Evolutionary conservation across 352 stramenopile species (phyloP), one percentile per base, ranked within the genome.

Genomic region (Phytophthora hybrid): DNA sequence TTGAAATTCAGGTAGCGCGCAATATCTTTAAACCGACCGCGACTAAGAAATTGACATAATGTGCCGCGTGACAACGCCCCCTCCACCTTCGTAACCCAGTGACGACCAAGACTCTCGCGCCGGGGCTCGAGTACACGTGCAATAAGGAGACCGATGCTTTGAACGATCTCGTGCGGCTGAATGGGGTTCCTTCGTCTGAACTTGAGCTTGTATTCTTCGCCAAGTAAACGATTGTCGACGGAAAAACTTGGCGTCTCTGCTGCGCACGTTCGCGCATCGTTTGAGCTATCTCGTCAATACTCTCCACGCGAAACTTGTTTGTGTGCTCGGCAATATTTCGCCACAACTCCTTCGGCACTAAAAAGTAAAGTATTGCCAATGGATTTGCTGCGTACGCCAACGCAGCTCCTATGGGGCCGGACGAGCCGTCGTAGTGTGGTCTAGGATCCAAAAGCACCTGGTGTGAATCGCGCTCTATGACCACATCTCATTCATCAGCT

Each of bases 1-100:
- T 69, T 57, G 53, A 63, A 69, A 31, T 69, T 52, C 1, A 69
- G 11, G 11, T 16, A 69, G 1, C 21, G 34, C 10, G 53, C 26
- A 11, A 69, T 69, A 5, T 69, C 62, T 3, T 69, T 34, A 4
- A 68, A 60, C 0, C 44, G 49, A 34, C 47, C 61, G 1, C 51
- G 37, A 16, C 61, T 54, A 3, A 68, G 13, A 11, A 68, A 68
- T 23, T 68, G 51, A 1, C 37, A 37, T 5, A 69, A 69, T 5
- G 62, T 62, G 3, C 53, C 53, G 3, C 52, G 23, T 4, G 62
- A 44, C 23, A 62, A n/a, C 2, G 39, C 62, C 2, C 62, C 62
- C 10, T 69, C 62, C 1, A 51, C 19, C 14, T 56, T 69, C 0
- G 52, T 69, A 5, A 57, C 23, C 53, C 62, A 69, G 14, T 62